Evolutionary conservation across 495 filamentous ascomycete genomes (phyloP).

Genomic region (Jackrogersella minutella): DNA sequence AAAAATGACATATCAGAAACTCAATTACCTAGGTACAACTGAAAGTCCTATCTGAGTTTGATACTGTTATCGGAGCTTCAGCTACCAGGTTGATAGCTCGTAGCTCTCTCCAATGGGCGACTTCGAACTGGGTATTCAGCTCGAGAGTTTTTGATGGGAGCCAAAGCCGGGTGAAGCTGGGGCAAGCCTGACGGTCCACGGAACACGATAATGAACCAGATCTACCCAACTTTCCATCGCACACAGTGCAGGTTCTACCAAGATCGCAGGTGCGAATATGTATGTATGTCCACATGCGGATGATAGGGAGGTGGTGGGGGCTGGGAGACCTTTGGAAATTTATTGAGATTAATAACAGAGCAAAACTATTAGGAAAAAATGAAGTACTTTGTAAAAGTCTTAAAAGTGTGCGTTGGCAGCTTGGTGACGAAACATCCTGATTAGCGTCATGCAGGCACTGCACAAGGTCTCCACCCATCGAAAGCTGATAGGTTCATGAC

Average conservation of each 20-base stretch:
- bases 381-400: slow-evolving; percentile 8
- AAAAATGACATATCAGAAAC: slow-evolving; percentile 30
- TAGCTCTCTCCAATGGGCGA: slow-evolving; percentile 3
- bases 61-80: too few species aligned
- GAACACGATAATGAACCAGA: slow-evolving; percentile 4
- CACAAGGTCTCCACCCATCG: slow-evolving; percentile 13
- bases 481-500: slow-evolving; percentile 24
- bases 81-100: not conserved
- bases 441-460: slow-evolving; percentile 41
- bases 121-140: not conserved
- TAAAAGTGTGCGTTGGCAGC: slow-evolving; percentile 36
- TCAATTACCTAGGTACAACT: slow-evolving; percentile 3
- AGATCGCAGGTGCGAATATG: slow-evolving; percentile 9
- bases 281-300: not conserved
- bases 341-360: slow-evolving; percentile 8
- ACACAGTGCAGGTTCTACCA: slow-evolving; percentile 9
- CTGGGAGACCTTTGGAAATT: slow-evolving; percentile 1
- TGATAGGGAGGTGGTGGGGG: slow-evolving; percentile 20
- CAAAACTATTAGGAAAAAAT: slow-evolving; percentile 5
- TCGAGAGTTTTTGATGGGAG: not conserved
- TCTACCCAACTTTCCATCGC: slow-evolving; percentile 12
- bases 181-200: not conserved
- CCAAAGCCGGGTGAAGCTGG: too few species aligned
- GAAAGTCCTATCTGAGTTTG: slow-evolving; percentile 1
- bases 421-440: slow-evolving; percentile 37